Evolutionary conservation across 352 stramenopile species (phyloP), one percentile per base, ranked within the genome.

Genomic region (Phytophthora brassicae): DNA sequence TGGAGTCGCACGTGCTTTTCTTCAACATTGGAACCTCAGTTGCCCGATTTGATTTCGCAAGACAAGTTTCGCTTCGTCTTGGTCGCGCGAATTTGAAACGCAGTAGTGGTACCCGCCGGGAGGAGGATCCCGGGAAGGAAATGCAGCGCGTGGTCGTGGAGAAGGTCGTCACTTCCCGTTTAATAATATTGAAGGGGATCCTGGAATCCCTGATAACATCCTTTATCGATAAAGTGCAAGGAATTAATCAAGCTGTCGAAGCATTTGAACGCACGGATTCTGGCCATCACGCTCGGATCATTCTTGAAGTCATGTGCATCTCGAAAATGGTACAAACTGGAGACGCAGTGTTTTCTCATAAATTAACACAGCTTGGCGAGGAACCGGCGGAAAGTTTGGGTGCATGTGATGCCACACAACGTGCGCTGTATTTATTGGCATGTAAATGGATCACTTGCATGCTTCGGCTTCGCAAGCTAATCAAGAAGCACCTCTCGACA

Each of bases 1-100:
- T 84, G 59, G 68, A 81, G 50, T 80, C 81, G 13, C 85, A 92
- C 47, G 83, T 92, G 20, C 53, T 94, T 48, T 94, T 91, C 46
- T 94, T 94, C 55, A 92, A 88, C 42, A 84, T 92, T 17, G 85
- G 76, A 0, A 72, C 81, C n/a, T 84, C 74, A 6, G 85, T 92
- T 6, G 83, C 83, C 9, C 79, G 85, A 2, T 89, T 91, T 49
- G 82, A 92, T 33, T 88, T 89, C 20, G 60, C 56, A 11, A 70
- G 61, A 14, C 62, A 79, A 19, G 51, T 81, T 5, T 74, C 78
- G 11, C 65, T 91, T 49, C 65, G 56, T 17, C 65, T 88, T 19
- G 43, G 36, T 28, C 64, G 51, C 47, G 26, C 23, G 16, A 26
- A 72, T 29, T 49, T 65, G n/a, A 69, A 63, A 8, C 62, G 31